Evolutionary conservation across 202 grass and related monocot genomes (phyloP).

Genomic region (Eragrostis tef): DNA sequence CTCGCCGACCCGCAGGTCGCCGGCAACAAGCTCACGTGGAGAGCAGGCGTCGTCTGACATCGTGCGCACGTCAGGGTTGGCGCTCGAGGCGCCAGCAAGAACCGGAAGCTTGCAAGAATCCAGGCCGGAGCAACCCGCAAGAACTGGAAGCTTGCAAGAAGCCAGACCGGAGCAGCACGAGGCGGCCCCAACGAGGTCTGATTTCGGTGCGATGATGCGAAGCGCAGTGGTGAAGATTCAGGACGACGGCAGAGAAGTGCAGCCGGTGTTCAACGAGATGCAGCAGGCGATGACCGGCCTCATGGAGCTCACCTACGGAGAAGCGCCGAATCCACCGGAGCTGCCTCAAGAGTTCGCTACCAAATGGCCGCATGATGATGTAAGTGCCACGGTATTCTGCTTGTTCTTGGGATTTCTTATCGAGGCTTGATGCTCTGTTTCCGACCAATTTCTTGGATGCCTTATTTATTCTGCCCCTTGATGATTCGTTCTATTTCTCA

Average conservation of each 20-base stretch:
- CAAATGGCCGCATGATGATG: slow-evolving; percentile 27
- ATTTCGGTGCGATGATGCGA: slow-evolving; percentile 34
- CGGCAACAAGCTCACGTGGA: slow-evolving; percentile 1
- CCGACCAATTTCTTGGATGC: slow-evolving; percentile 8
- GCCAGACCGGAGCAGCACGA: not conserved
- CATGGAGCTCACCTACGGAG: slow-evolving; percentile 31
- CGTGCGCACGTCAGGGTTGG: not conserved
- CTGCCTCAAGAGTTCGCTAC: slow-evolving; percentile 45
- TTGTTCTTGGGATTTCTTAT: slow-evolving; percentile 34
- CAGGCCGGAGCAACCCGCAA: not conserved
- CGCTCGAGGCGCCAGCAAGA: not conserved
- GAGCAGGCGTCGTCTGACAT: slow-evolving; percentile 3
- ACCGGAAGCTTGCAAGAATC: not conserved
- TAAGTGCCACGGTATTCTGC: slow-evolving; percentile 44
- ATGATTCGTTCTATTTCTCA: slow-evolving; percentile 21
- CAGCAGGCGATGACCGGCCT: slow-evolving; percentile 45
- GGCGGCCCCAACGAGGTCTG: slow-evolving; percentile 18
- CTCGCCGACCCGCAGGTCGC: not conserved
- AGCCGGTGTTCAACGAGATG: slow-evolving; percentile 34
- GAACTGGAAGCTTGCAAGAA: slow-evolving; percentile 28
- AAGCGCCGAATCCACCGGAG: slow-evolving; percentile 21
- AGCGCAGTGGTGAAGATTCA: slow-evolving; percentile 38
- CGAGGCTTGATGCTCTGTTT: slow-evolving; percentile 29
- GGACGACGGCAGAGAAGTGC: slow-evolving; percentile 13
- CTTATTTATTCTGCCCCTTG: slow-evolving; percentile 5